A percentile compares a stretch with the other conserved stretches of the same genome.
Conservation (phyloP, 2,329 filamentous ascomycete genomes). For the Kalmusia sp. region DNA sequence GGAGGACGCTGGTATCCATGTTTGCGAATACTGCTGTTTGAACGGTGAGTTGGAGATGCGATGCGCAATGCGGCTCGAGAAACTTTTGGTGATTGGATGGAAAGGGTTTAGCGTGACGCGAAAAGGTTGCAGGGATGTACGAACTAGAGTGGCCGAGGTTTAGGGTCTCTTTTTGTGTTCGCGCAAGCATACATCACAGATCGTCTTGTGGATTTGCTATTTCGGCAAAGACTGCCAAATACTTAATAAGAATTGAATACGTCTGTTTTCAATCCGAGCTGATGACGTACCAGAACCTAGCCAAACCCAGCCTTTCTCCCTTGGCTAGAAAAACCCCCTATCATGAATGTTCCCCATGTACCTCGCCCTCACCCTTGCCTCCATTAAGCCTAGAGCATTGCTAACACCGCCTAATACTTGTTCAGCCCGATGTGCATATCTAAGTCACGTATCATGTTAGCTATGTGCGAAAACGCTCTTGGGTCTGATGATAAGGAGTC, state of each 20-base stretch:
- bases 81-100: constrained; percentile 14
- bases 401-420: background rate
- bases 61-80: constrained; percentile 10
- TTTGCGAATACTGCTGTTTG: background rate
- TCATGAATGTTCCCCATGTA: background rate
- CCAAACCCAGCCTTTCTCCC: background rate
- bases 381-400: background rate
- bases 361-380: background rate
- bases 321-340: background rate
- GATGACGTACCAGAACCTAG: too few relatives aligned
- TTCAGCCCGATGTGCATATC: background rate
- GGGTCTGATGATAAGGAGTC: background rate
- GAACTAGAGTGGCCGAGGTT: too few relatives aligned
- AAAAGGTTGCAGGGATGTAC: too few relatives aligned
- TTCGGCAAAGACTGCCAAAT: too few relatives aligned
- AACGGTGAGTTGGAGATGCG: background rate
- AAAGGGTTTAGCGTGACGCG: too few relatives aligned
- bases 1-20: constrained; percentile 34
- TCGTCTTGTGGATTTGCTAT: too few relatives aligned
- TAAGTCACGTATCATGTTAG: background rate
- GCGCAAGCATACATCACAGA: too few relatives aligned
- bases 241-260: too few relatives aligned
- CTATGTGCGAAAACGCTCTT: background rate
- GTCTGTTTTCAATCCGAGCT: too few relatives aligned
- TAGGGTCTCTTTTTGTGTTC: too few relatives aligned